Evolutionary conservation across 768 basidiomycete genomes (phyloP).

Genomic region (Termitomyces bulborhizus): DNA sequence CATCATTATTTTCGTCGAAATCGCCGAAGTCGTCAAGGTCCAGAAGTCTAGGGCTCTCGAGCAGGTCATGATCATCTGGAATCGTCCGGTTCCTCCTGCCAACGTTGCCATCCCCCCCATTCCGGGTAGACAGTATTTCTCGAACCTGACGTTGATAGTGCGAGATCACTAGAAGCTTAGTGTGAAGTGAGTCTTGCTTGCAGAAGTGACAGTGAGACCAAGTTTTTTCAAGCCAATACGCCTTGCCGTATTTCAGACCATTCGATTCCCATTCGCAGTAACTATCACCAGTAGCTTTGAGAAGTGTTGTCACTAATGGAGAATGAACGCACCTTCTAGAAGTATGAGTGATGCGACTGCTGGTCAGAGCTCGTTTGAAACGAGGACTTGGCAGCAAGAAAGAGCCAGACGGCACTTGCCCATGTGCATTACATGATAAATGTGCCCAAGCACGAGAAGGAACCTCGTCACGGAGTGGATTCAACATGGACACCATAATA

Average conservation of each 20-base stretch:
- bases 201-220: conserved; percentile 10
- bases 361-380: conserved; percentile 10
- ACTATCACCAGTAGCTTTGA: not conserved
- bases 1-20: conserved; percentile 5
- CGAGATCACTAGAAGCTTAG: conserved; percentile 10
- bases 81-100: not conserved
- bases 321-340: conserved; percentile 10
- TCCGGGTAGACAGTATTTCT: not conserved
- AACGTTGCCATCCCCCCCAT: not conserved
- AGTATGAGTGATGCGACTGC: not conserved
- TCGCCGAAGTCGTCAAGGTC: conserved; percentile 18
- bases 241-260: conserved; percentile 3
- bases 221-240: conserved; percentile 7
- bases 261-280: conserved; percentile 11
- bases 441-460: conserved; percentile 15
- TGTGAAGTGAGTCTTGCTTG: conserved; percentile 11
- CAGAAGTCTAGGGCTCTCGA: conserved; percentile 13
- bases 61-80: not conserved
- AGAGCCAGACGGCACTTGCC: not conserved
- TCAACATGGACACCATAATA: conserved; percentile 17
- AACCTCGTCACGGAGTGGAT: conserved; percentile 17
- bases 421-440: conserved; percentile 2
- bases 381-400: conserved; percentile 13
- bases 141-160: conserved; percentile 1
- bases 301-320: not conserved